These are phyloP conservation scores for Cephalotrichum gorgonifer DNA, from an alignment of 2,329 filamentous ascomycete species.

Conservation along the genomic window DNA sequence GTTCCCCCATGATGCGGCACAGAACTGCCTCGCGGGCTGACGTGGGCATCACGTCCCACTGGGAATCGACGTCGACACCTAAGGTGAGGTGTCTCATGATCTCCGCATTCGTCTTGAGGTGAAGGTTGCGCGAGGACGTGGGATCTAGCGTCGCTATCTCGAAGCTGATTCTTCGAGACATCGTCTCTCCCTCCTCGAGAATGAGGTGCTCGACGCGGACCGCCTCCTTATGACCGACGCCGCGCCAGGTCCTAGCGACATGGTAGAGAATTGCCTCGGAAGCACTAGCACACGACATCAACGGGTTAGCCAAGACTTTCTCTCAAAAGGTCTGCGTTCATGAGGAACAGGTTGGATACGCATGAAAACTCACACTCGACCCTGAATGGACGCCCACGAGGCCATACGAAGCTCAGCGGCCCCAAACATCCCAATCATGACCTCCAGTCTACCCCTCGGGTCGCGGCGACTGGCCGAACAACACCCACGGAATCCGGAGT, in stretches of 20 bases:
- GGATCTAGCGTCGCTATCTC: constrained; percentile 19
- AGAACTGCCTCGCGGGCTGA: constrained; percentile 19
- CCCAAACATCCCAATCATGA: constrained; percentile 16
- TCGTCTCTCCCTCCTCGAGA: constrained; percentile 12
- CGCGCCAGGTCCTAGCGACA: constrained; percentile 16
- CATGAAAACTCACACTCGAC: constrained; percentile 5
- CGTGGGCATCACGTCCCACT: constrained; percentile 19
- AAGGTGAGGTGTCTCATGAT: constrained; percentile 22
- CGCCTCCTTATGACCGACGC: constrained; percentile 16
- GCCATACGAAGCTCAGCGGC: constrained; percentile 14
- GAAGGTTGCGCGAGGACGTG: constrained; percentile 13
- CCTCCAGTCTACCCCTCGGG: constrained; percentile 10
- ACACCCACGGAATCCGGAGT: constrained; percentile 14
- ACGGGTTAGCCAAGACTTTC: no score
- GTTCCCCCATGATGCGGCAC: constrained; percentile 16
- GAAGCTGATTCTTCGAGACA: constrained; percentile 20
- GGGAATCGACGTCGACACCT: constrained; percentile 18
- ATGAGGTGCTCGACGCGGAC: constrained; percentile 22
- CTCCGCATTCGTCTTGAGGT: constrained; percentile 17
- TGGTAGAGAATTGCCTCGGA: constrained; percentile 24
- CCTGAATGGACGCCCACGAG: constrained; percentile 16
- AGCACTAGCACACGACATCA: background rate
- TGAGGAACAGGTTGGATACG: background rate
- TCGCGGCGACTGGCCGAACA: constrained; percentile 15
- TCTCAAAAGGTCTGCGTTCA: background rate